Evolutionary conservation across 2,329 filamentous ascomycete genomes (phyloP).

Genomic region (Chaetomiaceae sp.): DNA sequence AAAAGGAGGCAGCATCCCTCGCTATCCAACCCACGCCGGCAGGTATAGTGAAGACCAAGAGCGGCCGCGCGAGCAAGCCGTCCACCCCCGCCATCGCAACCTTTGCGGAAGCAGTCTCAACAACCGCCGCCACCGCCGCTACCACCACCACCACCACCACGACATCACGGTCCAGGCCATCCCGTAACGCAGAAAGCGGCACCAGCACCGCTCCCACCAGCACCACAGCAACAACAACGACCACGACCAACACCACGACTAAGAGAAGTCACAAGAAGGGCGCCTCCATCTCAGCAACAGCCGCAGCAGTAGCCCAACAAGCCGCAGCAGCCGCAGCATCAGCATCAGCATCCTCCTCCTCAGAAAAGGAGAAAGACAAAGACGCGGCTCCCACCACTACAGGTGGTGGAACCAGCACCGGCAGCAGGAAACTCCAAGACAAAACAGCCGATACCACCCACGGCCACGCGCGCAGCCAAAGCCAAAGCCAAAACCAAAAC

Average conservation of each 20-base stretch:
- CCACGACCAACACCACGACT: conserved; percentile 29
- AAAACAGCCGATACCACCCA: too few relatives aligned
- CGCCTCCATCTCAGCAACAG: conserved; percentile 38
- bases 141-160: too few relatives aligned
- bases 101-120: conserved; percentile 50
- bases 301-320: neutral
- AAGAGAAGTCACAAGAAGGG: conserved; percentile 60
- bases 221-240: conserved; percentile 1
- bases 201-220: conserved; percentile 11
- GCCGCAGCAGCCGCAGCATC: neutral
- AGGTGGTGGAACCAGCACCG: neutral
- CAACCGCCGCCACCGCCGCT: too few relatives aligned
- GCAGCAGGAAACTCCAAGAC: conserved; percentile 6
- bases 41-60: conserved; percentile 55
- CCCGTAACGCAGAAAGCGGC: conserved; percentile 36
- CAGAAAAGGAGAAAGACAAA: conserved; percentile 7
- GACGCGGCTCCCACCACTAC: neutral
- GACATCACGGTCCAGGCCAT: conserved; percentile 45
- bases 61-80: conserved; percentile 61
- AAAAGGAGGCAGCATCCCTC: conserved; percentile 37
- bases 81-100: conserved; percentile 59
- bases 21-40: conserved; percentile 37
- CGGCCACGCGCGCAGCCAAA: conserved; percentile 12
- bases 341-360: neutral
- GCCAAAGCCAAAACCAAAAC: conserved; percentile 11